Base-by-base conservation (phyloP, 2,329 filamentous ascomycete species). In the Celoporthe dispersa region DNA sequence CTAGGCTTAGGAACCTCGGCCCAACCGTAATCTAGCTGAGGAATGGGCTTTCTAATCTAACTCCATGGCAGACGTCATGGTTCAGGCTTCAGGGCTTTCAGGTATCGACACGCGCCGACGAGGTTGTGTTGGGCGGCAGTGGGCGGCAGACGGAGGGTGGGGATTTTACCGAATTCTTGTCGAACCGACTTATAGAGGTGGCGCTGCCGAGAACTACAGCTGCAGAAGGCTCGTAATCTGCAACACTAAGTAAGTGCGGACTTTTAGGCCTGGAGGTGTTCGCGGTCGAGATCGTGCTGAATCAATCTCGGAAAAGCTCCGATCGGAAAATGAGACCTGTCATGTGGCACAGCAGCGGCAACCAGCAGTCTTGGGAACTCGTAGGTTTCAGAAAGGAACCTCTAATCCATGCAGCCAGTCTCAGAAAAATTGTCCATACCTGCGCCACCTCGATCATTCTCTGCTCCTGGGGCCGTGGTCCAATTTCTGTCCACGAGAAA, bases 271-370 rank as follows among this genome's bases (percentile, higher is more conserved):
- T 61, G 59, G 14, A 57, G 25, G 53, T 31, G 25, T 19, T 31
- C 25, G 39, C 11, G 41, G 62, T 64, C 25, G 9, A 63, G 37
- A 44, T 65, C 63, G 63, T 22, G 63, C 59, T 51, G 33, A 51
- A 19, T 39, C 39, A 64, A 71, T 69, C 70, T 67, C 68, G 70
- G 70, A 61, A 62, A 39, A 33, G 53, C 64, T 63, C 68, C 68
- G 70, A 71, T 70, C 70, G 68, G 59, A 59, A 41, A 68, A 57
- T 57, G 39, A 70, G 70, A 70, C 70, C 67, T 22, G 59, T 61
- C 65, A 28, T 61, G 70, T 70, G 51, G 39, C 41, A 71, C 67
- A 37, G 67, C 70, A 71, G 60, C 67, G 68, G 64, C 67, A 64
- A 61, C 62, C 64, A 66, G 64, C 64, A 63, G 31, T 25, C 51